Evolutionary conservation across 163 green algal species (phyloP), one percentile per base, ranked within the genome.

Genomic region (Chlorella variabilis): DNA sequence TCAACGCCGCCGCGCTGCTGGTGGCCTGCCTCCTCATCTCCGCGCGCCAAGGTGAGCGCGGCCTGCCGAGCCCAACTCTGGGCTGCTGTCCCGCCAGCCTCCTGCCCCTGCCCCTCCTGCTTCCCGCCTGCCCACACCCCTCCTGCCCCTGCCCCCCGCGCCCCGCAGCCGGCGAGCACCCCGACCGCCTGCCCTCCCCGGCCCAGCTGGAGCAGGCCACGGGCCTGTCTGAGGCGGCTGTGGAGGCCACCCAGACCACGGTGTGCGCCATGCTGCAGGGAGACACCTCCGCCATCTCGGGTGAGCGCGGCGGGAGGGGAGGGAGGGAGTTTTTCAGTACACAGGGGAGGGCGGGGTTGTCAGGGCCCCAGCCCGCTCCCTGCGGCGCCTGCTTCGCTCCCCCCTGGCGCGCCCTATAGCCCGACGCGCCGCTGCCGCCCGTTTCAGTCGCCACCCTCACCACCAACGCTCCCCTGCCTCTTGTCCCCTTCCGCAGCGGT

Each of bases 11-110:
- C 41, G 83, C 90, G 41, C 71, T 87, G 33, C 82, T 92, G 15
- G 89, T 86, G 63, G 85, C 77, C 56, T 91, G 86, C 82, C 75
- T 93, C 25, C 69, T 91, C 81, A 89, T 94, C 61, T 85, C 89
- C 8, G 85, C 83, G 51, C 83, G 77, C 31, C 88, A 93, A 45
- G 80, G 80, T 85, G 51, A n/a, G 77, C 5, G 3, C 45, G n/a
- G 4, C 1, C 9, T n/a, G 62, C 59, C 0, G 5, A 3, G 2
- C 4, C 42, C n/a, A n/a, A n/a, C n/a, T n/a, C n/a, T n/a, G n/a
- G n/a, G 70, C 75, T 31, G 73, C 27, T 56, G 27, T 51, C 48
- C 29, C n/a, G n/a, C n/a, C n/a, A n/a, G n/a, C n/a, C n/a, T 71
- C 8, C 42, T 42, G n/a, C 11, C 63, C 29, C 23, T 61, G 41